Conservation (phyloP, 208 protist genomes). For the Leishmania lainsoni region DNA sequence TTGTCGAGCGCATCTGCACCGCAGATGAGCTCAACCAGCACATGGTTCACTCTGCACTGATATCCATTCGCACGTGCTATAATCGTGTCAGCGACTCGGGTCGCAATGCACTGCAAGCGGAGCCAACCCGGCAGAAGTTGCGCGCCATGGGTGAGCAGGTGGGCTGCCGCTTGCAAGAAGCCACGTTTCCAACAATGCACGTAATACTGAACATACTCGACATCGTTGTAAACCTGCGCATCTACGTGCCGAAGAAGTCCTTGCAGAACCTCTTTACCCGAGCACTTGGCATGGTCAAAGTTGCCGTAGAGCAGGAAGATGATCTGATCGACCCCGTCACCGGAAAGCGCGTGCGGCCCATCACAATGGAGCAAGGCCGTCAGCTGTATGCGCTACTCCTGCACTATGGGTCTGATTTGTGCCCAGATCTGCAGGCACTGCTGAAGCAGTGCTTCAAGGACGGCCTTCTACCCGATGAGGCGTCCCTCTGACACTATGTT, state of each 20-base stretch:
- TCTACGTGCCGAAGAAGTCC: conserved; percentile 89
- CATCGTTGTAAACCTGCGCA: conserved; percentile 82
- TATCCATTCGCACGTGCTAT: conserved; percentile 75
- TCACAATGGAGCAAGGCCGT: conserved; percentile 85
- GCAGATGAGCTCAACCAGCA: conserved; percentile 81
- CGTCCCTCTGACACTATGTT: conserved; percentile 44
- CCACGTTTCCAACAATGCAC: conserved; percentile 59
- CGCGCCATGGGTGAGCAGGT: conserved; percentile 87
- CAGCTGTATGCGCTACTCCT: conserved; percentile 83
- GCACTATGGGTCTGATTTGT: conserved; percentile 82
- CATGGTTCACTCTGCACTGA: conserved; percentile 78
- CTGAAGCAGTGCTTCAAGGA: conserved; percentile 80
- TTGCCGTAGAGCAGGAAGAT: conserved; percentile 71
- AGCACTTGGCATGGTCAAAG: conserved; percentile 70
- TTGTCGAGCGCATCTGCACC: conserved; percentile 81
- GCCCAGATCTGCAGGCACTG: conserved; percentile 54
- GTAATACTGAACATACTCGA: conserved; percentile 76
- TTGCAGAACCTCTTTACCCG: conserved; percentile 74
- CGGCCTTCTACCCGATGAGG: conserved; percentile 82
- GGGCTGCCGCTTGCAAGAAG: conserved; percentile 78
- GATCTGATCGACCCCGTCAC: conserved; percentile 78
- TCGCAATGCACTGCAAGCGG: conserved; percentile 80
- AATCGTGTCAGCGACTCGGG: conserved; percentile 76
- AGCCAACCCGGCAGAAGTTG: conserved; percentile 86
- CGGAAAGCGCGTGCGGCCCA: conserved; percentile 60